Conservation (phyloP, 139 green algal genomes). For the Haematococcus lacustris region DNA sequence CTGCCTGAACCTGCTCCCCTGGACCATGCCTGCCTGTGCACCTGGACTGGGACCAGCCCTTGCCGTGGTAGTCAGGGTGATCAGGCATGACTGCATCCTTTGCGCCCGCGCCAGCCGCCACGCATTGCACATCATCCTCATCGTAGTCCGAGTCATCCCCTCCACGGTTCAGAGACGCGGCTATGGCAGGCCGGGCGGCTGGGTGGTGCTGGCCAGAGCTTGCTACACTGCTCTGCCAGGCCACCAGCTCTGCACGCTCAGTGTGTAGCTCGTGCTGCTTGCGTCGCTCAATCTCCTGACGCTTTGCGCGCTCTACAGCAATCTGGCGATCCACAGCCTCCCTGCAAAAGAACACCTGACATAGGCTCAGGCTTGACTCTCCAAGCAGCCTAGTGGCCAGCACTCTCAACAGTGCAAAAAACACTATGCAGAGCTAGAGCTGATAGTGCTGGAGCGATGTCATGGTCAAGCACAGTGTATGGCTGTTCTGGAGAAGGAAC, state of each 20-base stretch:
- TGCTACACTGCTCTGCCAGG: slow-evolving; percentile 14
- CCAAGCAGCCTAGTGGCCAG: slow-evolving; percentile 35
- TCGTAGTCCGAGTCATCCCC: slow-evolving; percentile 51
- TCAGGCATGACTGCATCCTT: slow-evolving; percentile 24
- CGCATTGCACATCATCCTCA: slow-evolving; percentile 22
- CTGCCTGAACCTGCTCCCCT: too few species aligned
- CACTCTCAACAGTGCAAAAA: slow-evolving; percentile 15
- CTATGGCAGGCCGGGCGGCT: neutral
- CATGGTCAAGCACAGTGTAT: neutral
- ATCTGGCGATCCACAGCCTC: slow-evolving; percentile 36
- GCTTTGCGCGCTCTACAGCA: slow-evolving; percentile 31
- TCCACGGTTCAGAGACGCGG: neutral
- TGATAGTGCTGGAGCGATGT: neutral
- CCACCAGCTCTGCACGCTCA: slow-evolving; percentile 32
- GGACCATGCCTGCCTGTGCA: too few species aligned
- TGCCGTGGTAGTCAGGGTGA: slow-evolving; percentile 46
- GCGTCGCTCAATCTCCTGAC: slow-evolving; percentile 25
- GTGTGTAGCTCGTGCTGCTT: slow-evolving; percentile 39
- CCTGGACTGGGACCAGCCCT: too few species aligned
- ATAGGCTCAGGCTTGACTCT: neutral
- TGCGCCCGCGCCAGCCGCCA: neutral
- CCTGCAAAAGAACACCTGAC: slow-evolving; percentile 11
- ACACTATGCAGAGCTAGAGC: neutral
- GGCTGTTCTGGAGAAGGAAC: neutral
- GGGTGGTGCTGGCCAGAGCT: neutral